Evolutionary conservation across 1,139 yeast species (phyloP).

Genomic region (Lodderomyces pseudojiufengensis): DNA sequence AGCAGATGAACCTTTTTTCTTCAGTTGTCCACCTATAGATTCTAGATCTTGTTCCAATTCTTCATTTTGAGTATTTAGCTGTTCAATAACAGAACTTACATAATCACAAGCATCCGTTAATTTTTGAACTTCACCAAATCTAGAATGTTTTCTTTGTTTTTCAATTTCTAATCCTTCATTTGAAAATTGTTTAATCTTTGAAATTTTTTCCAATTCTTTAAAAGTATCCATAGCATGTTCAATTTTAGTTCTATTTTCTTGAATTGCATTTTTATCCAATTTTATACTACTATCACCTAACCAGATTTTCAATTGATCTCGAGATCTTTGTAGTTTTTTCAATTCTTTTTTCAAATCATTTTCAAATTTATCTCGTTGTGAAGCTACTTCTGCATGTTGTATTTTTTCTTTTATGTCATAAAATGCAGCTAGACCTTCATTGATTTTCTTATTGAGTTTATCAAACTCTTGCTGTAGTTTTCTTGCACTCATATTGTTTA

Average conservation of each 20-base stretch:
- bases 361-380: slow-evolving; percentile 93
- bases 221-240: slow-evolving; percentile 96
- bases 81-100: slow-evolving; percentile 72
- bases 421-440: slow-evolving; percentile 87
- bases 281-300: slow-evolving; percentile 88
- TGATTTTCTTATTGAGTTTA: slow-evolving; percentile 89
- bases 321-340: slow-evolving; percentile 86
- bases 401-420: slow-evolving; percentile 87
- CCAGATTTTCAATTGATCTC: slow-evolving; percentile 98
- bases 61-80: slow-evolving; percentile 78
- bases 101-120: slow-evolving; percentile 74
- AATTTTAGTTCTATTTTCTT: slow-evolving; percentile 78
- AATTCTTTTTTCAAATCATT: slow-evolving; percentile 93
- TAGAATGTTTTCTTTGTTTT: slow-evolving; percentile 36
- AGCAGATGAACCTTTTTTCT: slow-evolving; percentile 45
- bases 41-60: slow-evolving; percentile 75
- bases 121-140: slow-evolving; percentile 63
- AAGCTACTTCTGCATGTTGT: slow-evolving; percentile 72
- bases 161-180: slow-evolving; percentile 84
- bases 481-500: slow-evolving; percentile 42
- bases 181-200: slow-evolving; percentile 94
- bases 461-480: slow-evolving; percentile 77
- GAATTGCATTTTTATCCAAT: slow-evolving; percentile 70
- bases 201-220: slow-evolving; percentile 89
- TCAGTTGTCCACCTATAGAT: slow-evolving; percentile 39